Percentiles rank a stretch among this genome's conserved stretches.
Conservation (phyloP, 2,329 filamentous ascomycete species). For the Aspergillus alliaceus region DNA sequence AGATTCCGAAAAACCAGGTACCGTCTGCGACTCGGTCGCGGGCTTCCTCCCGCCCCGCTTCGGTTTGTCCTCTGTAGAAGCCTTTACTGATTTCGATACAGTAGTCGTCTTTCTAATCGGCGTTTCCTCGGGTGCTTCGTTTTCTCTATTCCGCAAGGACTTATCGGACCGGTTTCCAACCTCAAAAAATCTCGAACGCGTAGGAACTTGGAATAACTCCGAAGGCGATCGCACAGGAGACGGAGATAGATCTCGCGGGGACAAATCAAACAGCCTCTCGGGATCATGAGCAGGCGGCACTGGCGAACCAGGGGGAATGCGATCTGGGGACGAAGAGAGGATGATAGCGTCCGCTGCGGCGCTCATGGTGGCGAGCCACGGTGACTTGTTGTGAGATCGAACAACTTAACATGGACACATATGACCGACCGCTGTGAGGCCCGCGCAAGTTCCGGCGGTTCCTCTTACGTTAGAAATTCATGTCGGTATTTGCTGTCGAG, state of each 20-base stretch:
- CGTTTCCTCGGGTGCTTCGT: constrained; percentile 9
- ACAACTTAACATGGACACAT: neutral
- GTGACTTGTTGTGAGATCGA: neutral
- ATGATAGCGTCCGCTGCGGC: constrained; percentile 37
- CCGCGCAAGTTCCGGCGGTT: neutral
- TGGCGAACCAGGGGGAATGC: constrained; percentile 30
- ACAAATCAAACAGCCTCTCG: constrained; percentile 14
- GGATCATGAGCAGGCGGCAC: constrained; percentile 22
- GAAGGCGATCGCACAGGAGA: constrained; percentile 28
- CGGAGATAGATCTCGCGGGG: constrained; percentile 24
- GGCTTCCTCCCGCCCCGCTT: constrained; percentile 16
- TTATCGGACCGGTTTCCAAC: constrained; percentile 7
- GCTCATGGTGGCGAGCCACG: constrained; percentile 35
- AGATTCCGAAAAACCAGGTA: neutral
- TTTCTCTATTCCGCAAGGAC: constrained; percentile 3
- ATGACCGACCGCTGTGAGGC: neutral
- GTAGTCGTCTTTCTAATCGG: constrained; percentile 9
- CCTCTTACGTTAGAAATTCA: neutral
- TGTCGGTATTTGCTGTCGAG: neutral
- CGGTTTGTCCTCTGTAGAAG: constrained; percentile 10
- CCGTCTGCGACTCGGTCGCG: constrained; percentile 7
- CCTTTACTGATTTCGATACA: constrained; percentile 5
- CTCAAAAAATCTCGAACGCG: constrained; percentile 28
- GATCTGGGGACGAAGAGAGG: constrained; percentile 44
- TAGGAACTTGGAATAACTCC: constrained; percentile 22